Percentiles rank a stretch among this genome's conserved stretches.
Evolutionary conservation across 306 rosid genomes (phyloP).

Genomic region (Vigna angularis): DNA sequence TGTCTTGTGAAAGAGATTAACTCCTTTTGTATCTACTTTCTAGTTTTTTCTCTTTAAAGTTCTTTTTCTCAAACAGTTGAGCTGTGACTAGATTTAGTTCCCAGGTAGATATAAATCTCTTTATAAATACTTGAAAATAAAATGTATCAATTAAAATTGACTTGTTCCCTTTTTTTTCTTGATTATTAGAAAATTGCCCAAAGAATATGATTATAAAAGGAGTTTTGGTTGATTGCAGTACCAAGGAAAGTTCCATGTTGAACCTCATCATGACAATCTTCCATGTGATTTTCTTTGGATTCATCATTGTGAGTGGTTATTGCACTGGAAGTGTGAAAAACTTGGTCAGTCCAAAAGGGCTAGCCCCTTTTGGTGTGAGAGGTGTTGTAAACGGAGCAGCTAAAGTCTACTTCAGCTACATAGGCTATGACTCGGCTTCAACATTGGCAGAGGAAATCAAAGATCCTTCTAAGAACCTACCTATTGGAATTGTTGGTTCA

Average conservation of each 20-base stretch:
- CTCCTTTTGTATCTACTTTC: too few species aligned
- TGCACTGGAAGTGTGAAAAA: slow-evolving; percentile 69
- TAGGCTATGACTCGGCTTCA: slow-evolving; percentile 95
- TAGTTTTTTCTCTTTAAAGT: too few species aligned
- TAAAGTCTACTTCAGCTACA: slow-evolving; percentile 83
- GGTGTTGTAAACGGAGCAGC: slow-evolving; percentile 91
- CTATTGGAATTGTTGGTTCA: slow-evolving; percentile 90
- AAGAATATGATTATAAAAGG: neutral
- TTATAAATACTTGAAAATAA: too few species aligned
- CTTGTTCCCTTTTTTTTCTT: too few species aligned
- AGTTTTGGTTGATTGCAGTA: slow-evolving; percentile 57
- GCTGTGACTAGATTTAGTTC: too few species aligned
- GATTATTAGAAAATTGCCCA: too few species aligned
- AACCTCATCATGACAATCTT: slow-evolving; percentile 84
- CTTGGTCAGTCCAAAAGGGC: slow-evolving; percentile 73
- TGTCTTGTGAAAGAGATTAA: neutral
- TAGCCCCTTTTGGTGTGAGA: slow-evolving; percentile 75
- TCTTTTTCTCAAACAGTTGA: too few species aligned
- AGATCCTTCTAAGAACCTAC: slow-evolving; percentile 73
- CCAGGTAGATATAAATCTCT: too few species aligned
- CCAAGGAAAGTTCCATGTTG: slow-evolving; percentile 88
- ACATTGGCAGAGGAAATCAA: slow-evolving; percentile 92
- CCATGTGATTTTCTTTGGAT: slow-evolving; percentile 89
- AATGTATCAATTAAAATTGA: too few species aligned
- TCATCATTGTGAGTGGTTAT: slow-evolving; percentile 76